Percentiles rank a stretch among this genome's conserved stretches.
These are phyloP conservation scores for Albifimbria verrucaria DNA, from an alignment of 2,329 filamentous ascomycete genomes.

Conservation along the genomic window DNA sequence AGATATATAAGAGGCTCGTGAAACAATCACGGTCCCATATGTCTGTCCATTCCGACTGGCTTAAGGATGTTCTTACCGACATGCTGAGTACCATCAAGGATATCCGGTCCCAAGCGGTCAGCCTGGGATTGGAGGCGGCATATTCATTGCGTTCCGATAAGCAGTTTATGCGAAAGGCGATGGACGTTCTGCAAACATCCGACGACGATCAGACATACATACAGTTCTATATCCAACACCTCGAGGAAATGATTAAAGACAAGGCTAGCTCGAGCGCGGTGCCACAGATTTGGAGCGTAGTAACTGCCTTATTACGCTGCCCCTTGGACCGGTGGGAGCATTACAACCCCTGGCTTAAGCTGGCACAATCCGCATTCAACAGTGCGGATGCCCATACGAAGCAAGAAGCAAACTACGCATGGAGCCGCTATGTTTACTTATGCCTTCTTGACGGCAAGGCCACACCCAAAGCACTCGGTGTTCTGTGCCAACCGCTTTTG, in stretches of 20 bases:
- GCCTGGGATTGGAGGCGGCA: constrained; percentile 68
- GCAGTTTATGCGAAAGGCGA: constrained; percentile 62
- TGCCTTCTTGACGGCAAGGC: constrained; percentile 63
- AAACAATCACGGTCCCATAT: constrained; percentile 69
- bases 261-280: constrained; percentile 63
- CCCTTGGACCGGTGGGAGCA: constrained; percentile 68
- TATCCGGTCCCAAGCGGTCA: constrained; percentile 70
- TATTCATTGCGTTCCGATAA: constrained; percentile 67
- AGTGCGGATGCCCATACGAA: constrained; percentile 68
- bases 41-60: constrained; percentile 71
- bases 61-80: constrained; percentile 76
- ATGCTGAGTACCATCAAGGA: constrained; percentile 78
- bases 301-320: no score
- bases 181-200: constrained; percentile 56
- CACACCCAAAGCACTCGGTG: constrained; percentile 27
- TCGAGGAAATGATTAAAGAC: constrained; percentile 66
- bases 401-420: constrained; percentile 76
- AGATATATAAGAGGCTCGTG: constrained; percentile 75
- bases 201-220: constrained; percentile 60
- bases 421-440: constrained; percentile 79
- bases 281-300: constrained; percentile 73
- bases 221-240: constrained; percentile 62
- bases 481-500: constrained; percentile 63
- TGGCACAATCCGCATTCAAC: constrained; percentile 84
- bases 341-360: constrained; percentile 69